phyloP scores from a whole-genome alignment of 768 basidiomycete species.

The Cyclocybe cylindracea region DNA sequence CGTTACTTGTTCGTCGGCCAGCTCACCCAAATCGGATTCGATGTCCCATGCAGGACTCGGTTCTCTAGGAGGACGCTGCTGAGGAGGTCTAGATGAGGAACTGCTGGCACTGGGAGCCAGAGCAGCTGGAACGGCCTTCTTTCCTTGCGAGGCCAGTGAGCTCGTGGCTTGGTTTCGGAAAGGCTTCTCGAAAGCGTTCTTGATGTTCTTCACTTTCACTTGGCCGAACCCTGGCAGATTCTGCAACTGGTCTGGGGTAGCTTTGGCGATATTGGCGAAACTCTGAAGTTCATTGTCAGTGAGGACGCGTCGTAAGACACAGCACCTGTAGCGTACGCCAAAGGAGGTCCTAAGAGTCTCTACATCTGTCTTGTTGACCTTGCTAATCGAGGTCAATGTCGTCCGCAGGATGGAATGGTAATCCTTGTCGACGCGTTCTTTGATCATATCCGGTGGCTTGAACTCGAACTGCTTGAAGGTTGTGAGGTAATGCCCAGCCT shows the following conservation, averaged over 20 bases:
- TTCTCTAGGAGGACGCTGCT: constrained; percentile 30
- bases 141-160: constrained; percentile 22
- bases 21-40: constrained; percentile 48
- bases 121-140: neutral
- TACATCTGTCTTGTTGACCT: constrained; percentile 97
- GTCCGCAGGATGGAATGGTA: constrained; percentile 80
- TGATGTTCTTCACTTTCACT: constrained; percentile 88
- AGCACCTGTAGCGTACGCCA: constrained; percentile 59
- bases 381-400: constrained; percentile 84
- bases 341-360: constrained; percentile 90
- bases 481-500: constrained; percentile 88
- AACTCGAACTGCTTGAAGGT: constrained; percentile 94
- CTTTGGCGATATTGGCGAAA: constrained; percentile 78
- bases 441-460: constrained; percentile 91
- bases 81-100: neutral
- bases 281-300: constrained; percentile 50
- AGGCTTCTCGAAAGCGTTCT: constrained; percentile 89
- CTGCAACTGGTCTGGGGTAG: constrained; percentile 72
- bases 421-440: constrained; percentile 90
- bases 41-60: constrained; percentile 75
- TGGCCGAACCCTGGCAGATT: constrained; percentile 92
- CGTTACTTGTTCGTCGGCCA: constrained; percentile 1
- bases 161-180: constrained; percentile 72
- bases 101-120: neutral
- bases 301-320: neutral